Base-by-base conservation (phyloP, 768 basidiomycete genomes). In the Suillus occidentalis region DNA sequence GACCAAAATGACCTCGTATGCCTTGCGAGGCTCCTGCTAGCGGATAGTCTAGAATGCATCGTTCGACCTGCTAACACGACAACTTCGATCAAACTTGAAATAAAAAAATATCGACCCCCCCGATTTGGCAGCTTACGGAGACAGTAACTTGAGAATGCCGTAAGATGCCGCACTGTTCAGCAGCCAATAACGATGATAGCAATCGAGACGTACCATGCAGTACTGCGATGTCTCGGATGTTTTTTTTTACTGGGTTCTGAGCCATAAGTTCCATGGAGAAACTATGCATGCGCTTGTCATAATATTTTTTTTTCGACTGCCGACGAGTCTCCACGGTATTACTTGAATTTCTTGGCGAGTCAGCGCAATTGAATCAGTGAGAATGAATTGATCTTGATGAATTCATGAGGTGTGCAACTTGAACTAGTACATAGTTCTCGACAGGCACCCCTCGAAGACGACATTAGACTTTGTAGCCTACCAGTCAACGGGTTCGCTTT, bases 401-500 rank as follows among this genome's bases (percentile, higher is more conserved):
- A 36, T 40, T 25, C 14, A 25, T 5, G 25, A 58, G 31, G 31
- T 31, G 16, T 36, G 8, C 12, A 36, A 36, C 34, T 36, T 31
- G 31, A 37, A n/a, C n/a, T 37, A 22, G 37, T 57, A 6, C 56
- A 57, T 22, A 22, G 14, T 22, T 22, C 55, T 25, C 14, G 22
- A 28, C 42, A 62, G 61, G 55, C 36, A 58, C 40, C 42, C 22
- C 60, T n/a, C n/a, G 53, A 55, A 36, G 53, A 60, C 60, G 45
- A 59, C 70, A 74, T 68, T 77, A 77, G 67, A 63, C 73, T 77
- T 68, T 58, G 50, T 65, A 9, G 59, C 64, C 55, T 83, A 83
- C 84, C 85, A 63, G 43, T 70, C 16, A 2, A 31, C 66, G 67
- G 84, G 84, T 67, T 70, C 79, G 59, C 43, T 68, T 60, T 79